Evolutionary conservation across 1,284 basidiomycete genomes (phyloP).

Genomic region (Cerioporus squamosus): DNA sequence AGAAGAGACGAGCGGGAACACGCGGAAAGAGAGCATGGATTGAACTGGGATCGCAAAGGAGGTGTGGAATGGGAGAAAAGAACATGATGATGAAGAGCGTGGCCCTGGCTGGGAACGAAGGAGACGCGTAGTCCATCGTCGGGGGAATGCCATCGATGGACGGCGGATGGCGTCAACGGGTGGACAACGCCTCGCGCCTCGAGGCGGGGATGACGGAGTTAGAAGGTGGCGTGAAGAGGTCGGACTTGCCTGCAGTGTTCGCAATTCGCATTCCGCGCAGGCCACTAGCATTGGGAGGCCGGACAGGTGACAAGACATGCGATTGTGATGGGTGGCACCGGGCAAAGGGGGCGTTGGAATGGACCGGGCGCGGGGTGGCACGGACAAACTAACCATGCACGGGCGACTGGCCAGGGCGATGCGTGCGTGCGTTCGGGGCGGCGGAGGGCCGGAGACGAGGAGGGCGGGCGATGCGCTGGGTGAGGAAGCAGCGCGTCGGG

Average conservation of each 20-base stretch:
- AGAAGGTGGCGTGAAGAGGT: conserved; percentile 1
- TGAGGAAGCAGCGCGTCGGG: no score
- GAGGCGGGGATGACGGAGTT: conserved; percentile 19
- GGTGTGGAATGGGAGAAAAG: conserved; percentile 1
- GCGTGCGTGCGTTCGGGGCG: no score
- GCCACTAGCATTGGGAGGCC: neutral
- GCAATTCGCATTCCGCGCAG: neutral
- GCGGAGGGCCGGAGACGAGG: no score
- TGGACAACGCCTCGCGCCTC: conserved; percentile 4
- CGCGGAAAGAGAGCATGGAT: no score
- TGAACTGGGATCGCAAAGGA: neutral
- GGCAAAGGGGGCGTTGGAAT: no score
- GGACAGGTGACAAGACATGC: no score
- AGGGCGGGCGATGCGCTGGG: no score
- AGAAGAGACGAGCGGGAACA: neutral
- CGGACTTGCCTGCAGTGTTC: no score
- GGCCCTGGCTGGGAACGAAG: neutral
- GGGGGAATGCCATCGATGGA: neutral
- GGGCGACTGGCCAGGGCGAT: no score
- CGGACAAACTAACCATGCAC: no score
- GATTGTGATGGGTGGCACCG: no score
- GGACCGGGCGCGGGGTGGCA: no score
- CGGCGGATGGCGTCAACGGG: conserved; percentile 1
- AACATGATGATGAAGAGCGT: neutral
- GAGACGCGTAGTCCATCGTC: neutral